Conservation (phyloP, 768 basidiomycete species). For the Macrolepiota albuminosa region DNA sequence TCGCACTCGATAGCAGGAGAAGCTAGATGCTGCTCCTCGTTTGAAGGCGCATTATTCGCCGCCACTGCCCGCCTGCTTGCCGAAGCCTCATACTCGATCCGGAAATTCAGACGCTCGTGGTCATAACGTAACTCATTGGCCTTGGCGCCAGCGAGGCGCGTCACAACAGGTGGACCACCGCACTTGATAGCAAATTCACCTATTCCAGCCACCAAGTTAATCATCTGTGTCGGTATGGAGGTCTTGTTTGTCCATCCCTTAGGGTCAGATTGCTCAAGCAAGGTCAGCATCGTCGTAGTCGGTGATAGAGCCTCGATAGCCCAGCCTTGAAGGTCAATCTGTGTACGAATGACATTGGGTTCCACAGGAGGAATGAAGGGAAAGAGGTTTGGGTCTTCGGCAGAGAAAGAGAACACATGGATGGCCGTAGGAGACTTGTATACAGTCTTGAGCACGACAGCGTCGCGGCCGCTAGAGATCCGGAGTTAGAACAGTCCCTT, state of each 20-base stretch:
- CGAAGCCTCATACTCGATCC: constrained; percentile 78
- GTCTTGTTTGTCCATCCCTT: constrained; percentile 96
- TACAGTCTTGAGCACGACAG: constrained; percentile 88
- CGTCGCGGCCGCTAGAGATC: constrained; percentile 72
- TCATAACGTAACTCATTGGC: constrained; percentile 76
- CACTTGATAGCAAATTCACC: constrained; percentile 95
- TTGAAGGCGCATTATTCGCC: constrained; percentile 11
- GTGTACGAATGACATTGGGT: constrained; percentile 81
- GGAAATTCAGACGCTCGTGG: constrained; percentile 76
- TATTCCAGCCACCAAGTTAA: constrained; percentile 81
- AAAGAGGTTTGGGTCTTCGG: constrained; percentile 85
- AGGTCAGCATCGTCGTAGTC: constrained; percentile 87
- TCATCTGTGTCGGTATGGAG: constrained; percentile 93
- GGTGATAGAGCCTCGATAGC: constrained; percentile 94
- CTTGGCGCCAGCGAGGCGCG: constrained; percentile 75
- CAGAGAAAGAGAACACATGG: constrained; percentile 93
- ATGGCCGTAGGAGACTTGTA: constrained; percentile 96
- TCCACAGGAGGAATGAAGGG: constrained; percentile 64
- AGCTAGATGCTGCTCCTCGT: constrained; percentile 24
- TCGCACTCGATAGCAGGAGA: constrained; percentile 77
- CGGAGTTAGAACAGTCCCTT: constrained; percentile 8
- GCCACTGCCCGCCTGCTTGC: constrained; percentile 37
- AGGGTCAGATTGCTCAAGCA: constrained; percentile 95
- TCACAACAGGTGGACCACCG: constrained; percentile 91
- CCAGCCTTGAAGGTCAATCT: constrained; percentile 99